A percentile compares a stretch with the other conserved stretches of the same genome.
phyloP scores from a whole-genome alignment of 768 basidiomycete species.

The Ramaria sp. region DNA sequence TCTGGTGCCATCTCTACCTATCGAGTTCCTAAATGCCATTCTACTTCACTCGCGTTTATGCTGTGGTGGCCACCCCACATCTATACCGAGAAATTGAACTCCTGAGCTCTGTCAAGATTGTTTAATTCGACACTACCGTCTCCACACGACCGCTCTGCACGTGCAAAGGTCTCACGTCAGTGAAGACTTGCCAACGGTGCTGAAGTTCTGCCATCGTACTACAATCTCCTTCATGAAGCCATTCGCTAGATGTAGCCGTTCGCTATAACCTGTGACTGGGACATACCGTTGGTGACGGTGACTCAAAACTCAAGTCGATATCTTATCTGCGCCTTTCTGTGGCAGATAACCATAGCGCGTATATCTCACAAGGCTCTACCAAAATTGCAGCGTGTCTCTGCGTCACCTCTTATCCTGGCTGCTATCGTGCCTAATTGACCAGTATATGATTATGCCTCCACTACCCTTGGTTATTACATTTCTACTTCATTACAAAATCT shows the following conservation, averaged over 20 bases:
- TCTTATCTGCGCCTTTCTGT: constrained; percentile 17
- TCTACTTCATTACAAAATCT: constrained; percentile 16
- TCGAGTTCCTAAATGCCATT: not conserved
- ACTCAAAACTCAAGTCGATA: constrained; percentile 14
- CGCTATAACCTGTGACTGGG: constrained; percentile 17
- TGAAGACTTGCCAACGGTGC: not conserved
- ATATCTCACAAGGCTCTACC: constrained; percentile 13
- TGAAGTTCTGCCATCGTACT: not conserved
- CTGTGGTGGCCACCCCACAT: not conserved
- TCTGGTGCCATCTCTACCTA: not conserved
- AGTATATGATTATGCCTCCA: constrained; percentile 15
- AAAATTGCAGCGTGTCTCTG: constrained; percentile 17
- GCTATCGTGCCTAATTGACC: constrained; percentile 17
- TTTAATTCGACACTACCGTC: not conserved
- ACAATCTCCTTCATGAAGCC: constrained; percentile 14
- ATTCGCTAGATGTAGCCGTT: constrained; percentile 17
- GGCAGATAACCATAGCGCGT: constrained; percentile 11
- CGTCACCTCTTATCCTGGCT: constrained; percentile 18
- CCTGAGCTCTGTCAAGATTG: not conserved
- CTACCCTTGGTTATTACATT: constrained; percentile 17
- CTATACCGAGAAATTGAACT: not conserved
- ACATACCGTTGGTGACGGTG: constrained; percentile 14
- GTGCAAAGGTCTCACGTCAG: not conserved
- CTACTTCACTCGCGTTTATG: not conserved
- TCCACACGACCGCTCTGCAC: not conserved